Evolutionary conservation across 306 rosid genomes (phyloP).

Genomic region (Lablab purpureus): DNA sequence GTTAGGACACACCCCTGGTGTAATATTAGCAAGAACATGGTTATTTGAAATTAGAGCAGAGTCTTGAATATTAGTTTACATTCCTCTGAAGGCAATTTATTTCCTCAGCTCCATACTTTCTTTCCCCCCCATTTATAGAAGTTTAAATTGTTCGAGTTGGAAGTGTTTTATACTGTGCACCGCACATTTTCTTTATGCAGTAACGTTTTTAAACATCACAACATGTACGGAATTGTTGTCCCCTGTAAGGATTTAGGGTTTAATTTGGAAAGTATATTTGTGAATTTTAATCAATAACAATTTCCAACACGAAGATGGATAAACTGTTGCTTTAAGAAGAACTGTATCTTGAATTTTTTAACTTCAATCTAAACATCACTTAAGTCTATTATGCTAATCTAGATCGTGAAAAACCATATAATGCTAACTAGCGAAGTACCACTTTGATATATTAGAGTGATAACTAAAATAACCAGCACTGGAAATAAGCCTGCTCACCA

Average conservation of each 20-base stretch:
- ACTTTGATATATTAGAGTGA: background rate
- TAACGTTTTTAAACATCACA: background rate
- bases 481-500: background rate
- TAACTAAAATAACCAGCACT: background rate
- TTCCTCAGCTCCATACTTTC: no score
- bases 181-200: background rate
- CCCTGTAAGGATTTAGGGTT: background rate
- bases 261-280: no score
- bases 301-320: no score
- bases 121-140: no score
- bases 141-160: no score
- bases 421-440: background rate
- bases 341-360: no score
- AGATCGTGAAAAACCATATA: background rate
- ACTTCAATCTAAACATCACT: no score
- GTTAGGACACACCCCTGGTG: slow-evolving; percentile 44
- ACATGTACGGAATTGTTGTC: background rate
- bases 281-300: no score
- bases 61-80: background rate
- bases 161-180: no score
- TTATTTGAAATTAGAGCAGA: slow-evolving; percentile 9
- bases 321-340: no score
- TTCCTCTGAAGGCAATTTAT: slow-evolving; percentile 22
- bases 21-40: slow-evolving; percentile 15
- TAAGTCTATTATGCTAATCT: background rate